phyloP scores from a whole-genome alignment of 139 green algal species.

The Chlorella sorokiniana region DNA sequence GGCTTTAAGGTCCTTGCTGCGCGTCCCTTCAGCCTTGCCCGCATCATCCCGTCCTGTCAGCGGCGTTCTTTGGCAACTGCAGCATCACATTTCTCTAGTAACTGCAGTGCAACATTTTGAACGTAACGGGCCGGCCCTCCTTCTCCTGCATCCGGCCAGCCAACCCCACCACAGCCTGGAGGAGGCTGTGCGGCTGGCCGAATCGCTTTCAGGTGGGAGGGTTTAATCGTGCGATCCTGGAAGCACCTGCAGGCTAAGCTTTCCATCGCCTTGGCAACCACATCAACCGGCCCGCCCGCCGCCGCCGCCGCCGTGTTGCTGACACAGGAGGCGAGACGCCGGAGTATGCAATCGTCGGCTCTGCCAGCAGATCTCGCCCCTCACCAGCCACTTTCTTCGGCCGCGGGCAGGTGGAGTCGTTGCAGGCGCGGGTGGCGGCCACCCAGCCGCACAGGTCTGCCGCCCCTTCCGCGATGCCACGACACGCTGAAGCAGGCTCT shows the following conservation, averaged over 20 bases:
- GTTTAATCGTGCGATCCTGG: too few species aligned
- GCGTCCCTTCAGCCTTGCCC: too few species aligned
- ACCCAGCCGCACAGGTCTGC: neutral
- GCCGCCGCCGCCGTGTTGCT: neutral
- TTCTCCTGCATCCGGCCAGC: slow-evolving; percentile 32
- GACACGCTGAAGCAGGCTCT: neutral
- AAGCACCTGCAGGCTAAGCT: too few species aligned
- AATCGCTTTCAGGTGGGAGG: slow-evolving; percentile 44
- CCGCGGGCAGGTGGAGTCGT: slow-evolving; percentile 3
- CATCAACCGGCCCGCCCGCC: neutral
- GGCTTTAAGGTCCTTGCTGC: too few species aligned
- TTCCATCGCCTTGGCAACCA: too few species aligned
- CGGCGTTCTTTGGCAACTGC: too few species aligned
- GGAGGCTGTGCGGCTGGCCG: slow-evolving; percentile 62
- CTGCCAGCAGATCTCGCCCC: neutral
- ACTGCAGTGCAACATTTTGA: neutral
- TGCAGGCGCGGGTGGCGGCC: neutral
- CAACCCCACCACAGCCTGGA: slow-evolving; percentile 29
- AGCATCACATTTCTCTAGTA: too few species aligned
- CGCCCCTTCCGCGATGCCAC: neutral
- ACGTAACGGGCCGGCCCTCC: neutral
- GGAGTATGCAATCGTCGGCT: neutral
- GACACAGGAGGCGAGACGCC: neutral
- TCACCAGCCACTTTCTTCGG: slow-evolving; percentile 29
- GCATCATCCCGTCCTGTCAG: too few species aligned